Evolutionary conservation across 2,329 filamentous ascomycete genomes (phyloP).

Genomic region (Mycosphaerella sp.): DNA sequence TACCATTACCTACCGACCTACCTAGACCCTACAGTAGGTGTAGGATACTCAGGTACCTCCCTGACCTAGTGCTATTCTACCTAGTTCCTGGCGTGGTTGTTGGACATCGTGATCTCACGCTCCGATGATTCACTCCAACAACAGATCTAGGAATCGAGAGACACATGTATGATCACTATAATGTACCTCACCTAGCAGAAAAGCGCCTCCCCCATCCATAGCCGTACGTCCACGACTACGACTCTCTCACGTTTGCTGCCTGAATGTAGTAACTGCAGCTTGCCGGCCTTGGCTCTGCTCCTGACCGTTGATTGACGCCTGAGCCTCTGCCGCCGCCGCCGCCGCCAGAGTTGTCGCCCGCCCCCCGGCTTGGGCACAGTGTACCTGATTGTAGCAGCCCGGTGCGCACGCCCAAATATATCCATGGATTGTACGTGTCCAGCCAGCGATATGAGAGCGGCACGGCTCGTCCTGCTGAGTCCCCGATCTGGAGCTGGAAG

Average conservation of each 20-base stretch:
- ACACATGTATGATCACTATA: no score
- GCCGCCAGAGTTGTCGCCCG: constrained; percentile 14
- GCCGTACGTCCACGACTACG: neutral
- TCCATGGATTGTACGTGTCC: neutral
- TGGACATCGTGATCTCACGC: neutral
- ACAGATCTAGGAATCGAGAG: no score
- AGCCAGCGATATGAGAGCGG: constrained; percentile 4
- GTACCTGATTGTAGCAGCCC: neutral
- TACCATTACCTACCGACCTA: neutral
- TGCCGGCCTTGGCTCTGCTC: constrained; percentile 3
- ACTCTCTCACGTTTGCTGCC: constrained; percentile 1
- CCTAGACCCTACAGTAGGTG: neutral
- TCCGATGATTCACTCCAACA: no score
- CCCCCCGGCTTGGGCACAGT: neutral
- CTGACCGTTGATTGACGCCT: constrained; percentile 1
- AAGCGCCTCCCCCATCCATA: neutral
- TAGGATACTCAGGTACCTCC: neutral
- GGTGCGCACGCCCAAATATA: constrained; percentile 10
- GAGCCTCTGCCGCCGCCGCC: constrained; percentile 1
- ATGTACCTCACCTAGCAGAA: neutral
- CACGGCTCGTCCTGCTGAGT: constrained; percentile 15
- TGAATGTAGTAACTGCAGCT: constrained; percentile 18
- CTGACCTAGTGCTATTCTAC: neutral
- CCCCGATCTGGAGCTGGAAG: constrained; percentile 17
- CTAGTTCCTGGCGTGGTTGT: constrained; percentile 7